phyloP scores from a whole-genome alignment of 768 basidiomycete species.

The Pleurotus ostreatus region DNA sequence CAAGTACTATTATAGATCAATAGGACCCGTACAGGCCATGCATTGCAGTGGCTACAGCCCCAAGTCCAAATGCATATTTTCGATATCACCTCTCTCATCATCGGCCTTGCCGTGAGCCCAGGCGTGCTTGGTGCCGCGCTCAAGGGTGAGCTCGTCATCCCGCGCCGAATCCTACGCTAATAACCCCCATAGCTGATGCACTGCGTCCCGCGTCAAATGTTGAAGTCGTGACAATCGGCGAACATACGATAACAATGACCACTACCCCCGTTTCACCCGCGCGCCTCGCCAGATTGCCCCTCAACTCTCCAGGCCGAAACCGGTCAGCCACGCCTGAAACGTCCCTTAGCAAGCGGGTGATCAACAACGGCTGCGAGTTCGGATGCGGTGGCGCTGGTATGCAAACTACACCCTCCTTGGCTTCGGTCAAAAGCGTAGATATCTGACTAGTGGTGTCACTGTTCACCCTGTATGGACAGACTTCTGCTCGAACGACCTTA shows the following conservation, averaged over 20 bases:
- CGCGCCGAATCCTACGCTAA: neutral
- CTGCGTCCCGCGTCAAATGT: neutral
- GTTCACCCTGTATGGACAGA: neutral
- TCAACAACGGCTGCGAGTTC: neutral
- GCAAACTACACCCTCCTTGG: neutral
- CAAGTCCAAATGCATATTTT: neutral
- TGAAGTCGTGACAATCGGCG: neutral
- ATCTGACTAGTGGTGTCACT: no score
- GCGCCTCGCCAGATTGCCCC: neutral
- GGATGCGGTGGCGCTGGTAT: neutral
- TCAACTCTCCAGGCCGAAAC: no score
- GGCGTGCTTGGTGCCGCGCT: neutral
- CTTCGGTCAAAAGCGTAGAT: neutral
- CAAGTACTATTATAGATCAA: no score
- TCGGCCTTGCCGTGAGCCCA: neutral
- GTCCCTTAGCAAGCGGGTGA: constrained; percentile 4
- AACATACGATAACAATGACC: neutral
- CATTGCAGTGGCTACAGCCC: no score
- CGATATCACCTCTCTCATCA: neutral
- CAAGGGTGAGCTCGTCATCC: neutral
- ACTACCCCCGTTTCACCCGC: neutral
- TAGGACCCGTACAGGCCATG: no score
- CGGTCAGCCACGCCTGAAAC: neutral
- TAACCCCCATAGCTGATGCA: neutral
- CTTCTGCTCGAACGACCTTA: constrained; percentile 4